Conservation (phyloP, 2,329 filamentous ascomycete genomes). For the Penicillium sp. region DNA sequence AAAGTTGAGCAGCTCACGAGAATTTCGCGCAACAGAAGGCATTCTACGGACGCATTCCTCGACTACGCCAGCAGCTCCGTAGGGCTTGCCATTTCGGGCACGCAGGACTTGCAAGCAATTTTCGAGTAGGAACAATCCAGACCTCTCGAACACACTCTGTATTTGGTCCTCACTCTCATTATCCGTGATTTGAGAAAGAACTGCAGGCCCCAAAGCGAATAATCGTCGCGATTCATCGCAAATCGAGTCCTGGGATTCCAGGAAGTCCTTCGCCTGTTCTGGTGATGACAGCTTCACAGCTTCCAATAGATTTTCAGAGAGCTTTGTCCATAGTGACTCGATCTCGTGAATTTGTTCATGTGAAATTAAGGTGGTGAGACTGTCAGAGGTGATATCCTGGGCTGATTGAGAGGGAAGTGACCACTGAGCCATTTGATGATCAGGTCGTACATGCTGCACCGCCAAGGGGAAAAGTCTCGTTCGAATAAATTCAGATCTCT, state of each 20-base stretch:
- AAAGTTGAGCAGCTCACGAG: constrained; percentile 47
- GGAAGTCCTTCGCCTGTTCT: constrained; percentile 72
- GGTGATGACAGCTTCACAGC: constrained; percentile 69
- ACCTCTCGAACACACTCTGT: constrained; percentile 34
- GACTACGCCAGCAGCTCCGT: constrained; percentile 57
- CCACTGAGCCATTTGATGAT: constrained; percentile 46
- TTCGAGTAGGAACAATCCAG: constrained; percentile 39
- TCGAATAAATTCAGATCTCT: constrained; percentile 43
- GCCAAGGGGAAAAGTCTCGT: constrained; percentile 50
- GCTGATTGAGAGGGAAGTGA: constrained; percentile 42
- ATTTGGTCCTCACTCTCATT: constrained; percentile 22
- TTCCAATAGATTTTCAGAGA: constrained; percentile 58
- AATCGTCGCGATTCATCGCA: constrained; percentile 62
- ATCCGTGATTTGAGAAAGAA: constrained; percentile 28
- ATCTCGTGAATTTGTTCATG: constrained; percentile 47
- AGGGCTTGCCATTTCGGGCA: constrained; percentile 58
- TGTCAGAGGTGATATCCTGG: constrained; percentile 36
- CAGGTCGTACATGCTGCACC: constrained; percentile 48
- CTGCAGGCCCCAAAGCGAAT: constrained; percentile 51
- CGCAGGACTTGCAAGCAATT: constrained; percentile 48
- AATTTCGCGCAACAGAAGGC: constrained; percentile 37
- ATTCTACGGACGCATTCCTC: constrained; percentile 47
- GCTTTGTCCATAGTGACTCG: constrained; percentile 54
- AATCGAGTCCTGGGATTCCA: constrained; percentile 64
- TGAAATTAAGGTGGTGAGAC: constrained; percentile 35